Percentiles rank a stretch among this genome's conserved stretches.
Evolutionary conservation across 2,329 filamentous ascomycete genomes (phyloP).

Genomic region (Lasiodiplodia gonubiensis): DNA sequence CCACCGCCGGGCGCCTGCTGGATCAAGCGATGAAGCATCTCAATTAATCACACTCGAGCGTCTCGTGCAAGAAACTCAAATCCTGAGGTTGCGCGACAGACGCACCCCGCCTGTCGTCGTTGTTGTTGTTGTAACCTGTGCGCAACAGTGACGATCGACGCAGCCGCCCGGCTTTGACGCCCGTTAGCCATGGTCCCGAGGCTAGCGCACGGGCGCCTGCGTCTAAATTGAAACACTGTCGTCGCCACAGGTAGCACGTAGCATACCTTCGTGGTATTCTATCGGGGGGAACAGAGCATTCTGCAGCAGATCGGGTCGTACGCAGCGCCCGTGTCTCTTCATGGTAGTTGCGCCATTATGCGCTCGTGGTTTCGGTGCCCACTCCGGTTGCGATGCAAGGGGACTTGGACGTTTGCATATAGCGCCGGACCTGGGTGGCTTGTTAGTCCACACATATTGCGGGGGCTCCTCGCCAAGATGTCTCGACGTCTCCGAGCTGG

Average conservation of each 20-base stretch:
- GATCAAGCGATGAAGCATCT: slow-evolving; percentile 8
- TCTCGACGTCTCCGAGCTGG: slow-evolving; percentile 8
- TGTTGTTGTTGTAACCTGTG: not conserved
- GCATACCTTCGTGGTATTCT: not conserved
- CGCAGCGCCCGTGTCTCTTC: not conserved
- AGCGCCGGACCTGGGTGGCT: not conserved
- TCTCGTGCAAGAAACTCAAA: slow-evolving; percentile 23
- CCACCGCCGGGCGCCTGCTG: not conserved
- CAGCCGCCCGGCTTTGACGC: slow-evolving; percentile 21
- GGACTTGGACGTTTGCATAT: slow-evolving; percentile 10
- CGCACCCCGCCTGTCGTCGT: not conserved
- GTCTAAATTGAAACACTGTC: not conserved
- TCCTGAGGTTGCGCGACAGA: slow-evolving; percentile 15
- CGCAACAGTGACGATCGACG: slow-evolving; percentile 13
- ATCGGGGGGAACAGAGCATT: slow-evolving; percentile 1
- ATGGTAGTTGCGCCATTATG: not conserved
- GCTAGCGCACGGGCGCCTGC: slow-evolving; percentile 16
- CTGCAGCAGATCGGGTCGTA: not conserved
- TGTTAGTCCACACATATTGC: not conserved
- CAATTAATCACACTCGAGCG: not conserved
- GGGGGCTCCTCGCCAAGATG: not conserved
- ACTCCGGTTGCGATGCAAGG: not conserved
- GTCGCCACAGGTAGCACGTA: slow-evolving; percentile 4
- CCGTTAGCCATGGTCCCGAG: slow-evolving; percentile 9
- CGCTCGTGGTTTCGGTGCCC: not conserved